Conservation (phyloP, 148 eudicot genomes). For the Camellia lanceoleosa region DNA sequence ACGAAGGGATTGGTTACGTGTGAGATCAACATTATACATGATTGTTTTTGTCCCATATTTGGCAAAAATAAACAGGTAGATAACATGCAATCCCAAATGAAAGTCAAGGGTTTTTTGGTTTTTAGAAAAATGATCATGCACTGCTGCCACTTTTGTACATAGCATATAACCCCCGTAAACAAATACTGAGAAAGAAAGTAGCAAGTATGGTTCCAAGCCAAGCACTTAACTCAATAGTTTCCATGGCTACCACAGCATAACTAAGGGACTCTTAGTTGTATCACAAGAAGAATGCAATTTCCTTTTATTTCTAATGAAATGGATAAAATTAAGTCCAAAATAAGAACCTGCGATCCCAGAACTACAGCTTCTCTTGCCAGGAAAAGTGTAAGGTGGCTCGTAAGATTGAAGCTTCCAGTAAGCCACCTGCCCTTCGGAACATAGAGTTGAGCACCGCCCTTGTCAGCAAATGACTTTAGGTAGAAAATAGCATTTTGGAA, state of each 20-base stretch:
- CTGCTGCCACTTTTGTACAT: background rate
- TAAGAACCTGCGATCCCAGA: constrained; percentile 48
- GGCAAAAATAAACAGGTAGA: no score
- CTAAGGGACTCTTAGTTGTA: background rate
- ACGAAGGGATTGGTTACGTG: no score
- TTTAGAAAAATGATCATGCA: no score
- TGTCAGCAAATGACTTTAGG: constrained; percentile 53
- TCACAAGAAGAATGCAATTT: background rate
- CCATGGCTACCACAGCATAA: background rate
- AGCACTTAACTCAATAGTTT: background rate
- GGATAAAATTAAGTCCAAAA: background rate
- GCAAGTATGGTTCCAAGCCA: background rate
- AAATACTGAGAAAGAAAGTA: background rate
- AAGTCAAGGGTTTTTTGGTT: no score
- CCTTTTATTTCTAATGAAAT: background rate
- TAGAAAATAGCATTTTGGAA: constrained; percentile 59
- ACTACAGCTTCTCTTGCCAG: constrained; percentile 46
- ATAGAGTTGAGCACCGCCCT: constrained; percentile 59
- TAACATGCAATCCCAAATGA: no score
- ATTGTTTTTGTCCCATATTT: no score
- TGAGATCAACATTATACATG: no score
- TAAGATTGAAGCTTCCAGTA: constrained; percentile 51
- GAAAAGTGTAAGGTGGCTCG: constrained; percentile 52
- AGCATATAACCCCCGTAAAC: background rate
- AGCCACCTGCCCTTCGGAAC: constrained; percentile 58